phyloP scores from a whole-genome alignment of 495 filamentous ascomycete species.

The Delitschia confertaspora region DNA sequence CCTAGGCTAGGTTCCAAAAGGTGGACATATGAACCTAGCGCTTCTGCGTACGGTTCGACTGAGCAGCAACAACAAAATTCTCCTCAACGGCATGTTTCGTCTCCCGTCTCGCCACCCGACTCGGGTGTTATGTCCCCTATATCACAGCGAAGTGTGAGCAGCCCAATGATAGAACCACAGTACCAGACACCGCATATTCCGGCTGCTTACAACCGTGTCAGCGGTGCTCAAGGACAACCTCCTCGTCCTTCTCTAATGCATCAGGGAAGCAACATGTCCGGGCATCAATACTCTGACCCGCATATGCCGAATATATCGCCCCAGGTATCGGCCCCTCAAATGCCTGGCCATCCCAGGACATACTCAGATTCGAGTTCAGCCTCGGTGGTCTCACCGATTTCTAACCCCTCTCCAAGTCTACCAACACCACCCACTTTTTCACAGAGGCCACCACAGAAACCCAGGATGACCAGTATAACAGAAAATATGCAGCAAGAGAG shows the following conservation, averaged over 20 bases:
- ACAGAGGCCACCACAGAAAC: slow-evolving; percentile 6
- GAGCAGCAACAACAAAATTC: slow-evolving; percentile 4
- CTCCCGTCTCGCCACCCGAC: slow-evolving; percentile 7
- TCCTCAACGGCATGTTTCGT: slow-evolving; percentile 6
- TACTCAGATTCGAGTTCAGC: slow-evolving; percentile 10
- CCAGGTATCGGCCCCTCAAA: slow-evolving; percentile 16
- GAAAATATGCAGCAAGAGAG: slow-evolving; percentile 18
- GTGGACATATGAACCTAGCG: no score
- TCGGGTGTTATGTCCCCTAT: slow-evolving; percentile 2
- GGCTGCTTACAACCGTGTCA: slow-evolving; percentile 20
- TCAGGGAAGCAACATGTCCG: no score
- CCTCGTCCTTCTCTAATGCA: background rate
- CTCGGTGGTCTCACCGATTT: slow-evolving; percentile 19
- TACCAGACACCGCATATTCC: slow-evolving; percentile 27
- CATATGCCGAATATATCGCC: slow-evolving; percentile 19
- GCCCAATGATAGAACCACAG: slow-evolving; percentile 17
- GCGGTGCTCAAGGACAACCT: slow-evolving; percentile 6
- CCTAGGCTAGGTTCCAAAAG: no score
- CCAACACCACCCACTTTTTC: slow-evolving; percentile 1
- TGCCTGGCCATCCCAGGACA: slow-evolving; percentile 1
- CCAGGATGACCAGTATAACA: slow-evolving; percentile 23
- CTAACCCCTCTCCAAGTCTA: slow-evolving; percentile 11
- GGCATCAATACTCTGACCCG: slow-evolving; percentile 17
- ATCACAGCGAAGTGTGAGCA: slow-evolving; percentile 15
- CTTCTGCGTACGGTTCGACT: no score